Evolutionary conservation across 2,329 filamentous ascomycete genomes (phyloP), one percentile per base, ranked within the genome.

Genomic region (Trichoderma guizhouense): DNA sequence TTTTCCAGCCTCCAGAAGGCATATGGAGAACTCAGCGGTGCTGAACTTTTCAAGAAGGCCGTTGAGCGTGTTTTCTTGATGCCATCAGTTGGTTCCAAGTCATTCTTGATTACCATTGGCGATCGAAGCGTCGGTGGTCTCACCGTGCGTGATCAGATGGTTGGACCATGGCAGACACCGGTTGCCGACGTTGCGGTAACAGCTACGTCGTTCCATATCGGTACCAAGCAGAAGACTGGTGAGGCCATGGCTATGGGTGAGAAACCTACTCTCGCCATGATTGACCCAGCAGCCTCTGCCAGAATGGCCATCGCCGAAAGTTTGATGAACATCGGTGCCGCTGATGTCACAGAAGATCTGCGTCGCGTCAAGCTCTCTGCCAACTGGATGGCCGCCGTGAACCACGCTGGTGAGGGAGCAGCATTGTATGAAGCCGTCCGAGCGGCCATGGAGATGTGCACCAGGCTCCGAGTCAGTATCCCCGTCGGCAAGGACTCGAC

Each of bases 161-260:
- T 98, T 69, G 96, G 96, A 1, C 94, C 93, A 65, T 98, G 95
- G 95, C 96, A 98, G 81, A 93, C 91, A 14, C 96, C 96, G 3
- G 94, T 98, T 15, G 91, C 96, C 5, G 95, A 99, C 81, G 95
- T 97, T 62, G 95, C 94, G 3, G 95, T 98, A 28, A 98, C 95
- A 26, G 90, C 93, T 0, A 95, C 93, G 0, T 92, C 93, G 3
- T 90, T 97, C 76, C 88, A 90, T 61, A 78, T 88, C 8, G 86
- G 86, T 18, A 84, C 87, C 18, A 93, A 91, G 72, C 87, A 92
- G 62, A 91, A 88, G 77, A 93, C 91, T 32, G 96, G 96, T 76
- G 96, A 98, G 81, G 95, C 95, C n/a, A 97, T 98, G 93, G 92
- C 94, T 1, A 97, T 97, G 92, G 96, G 96, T 39, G 95, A 98